These are phyloP conservation scores for Nitzschia sp. DNA, from an alignment of 108 stramenopile species.

Conservation along the genomic window DNA sequence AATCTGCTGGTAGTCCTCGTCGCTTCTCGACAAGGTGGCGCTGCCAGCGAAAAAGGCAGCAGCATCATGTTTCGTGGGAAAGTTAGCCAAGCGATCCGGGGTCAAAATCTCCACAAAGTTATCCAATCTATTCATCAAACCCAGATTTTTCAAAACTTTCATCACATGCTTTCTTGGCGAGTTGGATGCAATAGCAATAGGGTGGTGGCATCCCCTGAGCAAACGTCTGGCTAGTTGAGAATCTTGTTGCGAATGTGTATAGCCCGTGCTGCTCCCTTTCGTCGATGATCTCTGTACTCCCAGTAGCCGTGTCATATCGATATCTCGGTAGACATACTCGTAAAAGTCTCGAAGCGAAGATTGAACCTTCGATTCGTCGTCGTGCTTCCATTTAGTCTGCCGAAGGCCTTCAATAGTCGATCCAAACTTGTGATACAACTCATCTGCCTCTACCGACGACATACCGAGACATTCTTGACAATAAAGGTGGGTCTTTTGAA, in stretches of 20 bases:
- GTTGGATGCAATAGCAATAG: slow-evolving; percentile 75
- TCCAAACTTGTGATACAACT: slow-evolving; percentile 64
- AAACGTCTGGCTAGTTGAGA: slow-evolving; percentile 7
- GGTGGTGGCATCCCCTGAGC: slow-evolving; percentile 28
- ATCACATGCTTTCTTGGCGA: slow-evolving; percentile 72
- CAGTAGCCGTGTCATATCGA: slow-evolving; percentile 60
- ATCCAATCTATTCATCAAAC: slow-evolving; percentile 32
- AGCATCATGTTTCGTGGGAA: slow-evolving; percentile 77
- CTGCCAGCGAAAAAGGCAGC: slow-evolving; percentile 44
- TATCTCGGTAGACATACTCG: slow-evolving; percentile 55
- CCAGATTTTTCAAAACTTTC: slow-evolving; percentile 60
- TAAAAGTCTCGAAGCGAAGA: slow-evolving; percentile 54
- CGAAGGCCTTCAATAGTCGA: slow-evolving; percentile 85
- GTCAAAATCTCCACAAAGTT: slow-evolving; percentile 49
- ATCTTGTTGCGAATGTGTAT: slow-evolving; percentile 54
- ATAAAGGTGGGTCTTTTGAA: slow-evolving; percentile 65
- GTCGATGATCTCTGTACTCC: neutral
- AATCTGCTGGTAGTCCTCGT: neutral
- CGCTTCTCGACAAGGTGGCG: neutral
- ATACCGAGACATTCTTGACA: slow-evolving; percentile 58
- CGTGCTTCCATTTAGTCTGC: slow-evolving; percentile 37
- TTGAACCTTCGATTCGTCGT: slow-evolving; percentile 15
- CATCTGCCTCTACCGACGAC: slow-evolving; percentile 59
- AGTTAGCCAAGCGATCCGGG: slow-evolving; percentile 55
- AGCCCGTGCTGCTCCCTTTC: slow-evolving; percentile 53